Evolutionary conservation across 768 basidiomycete species (phyloP).

Genomic region (Rhodocollybia butyracea): DNA sequence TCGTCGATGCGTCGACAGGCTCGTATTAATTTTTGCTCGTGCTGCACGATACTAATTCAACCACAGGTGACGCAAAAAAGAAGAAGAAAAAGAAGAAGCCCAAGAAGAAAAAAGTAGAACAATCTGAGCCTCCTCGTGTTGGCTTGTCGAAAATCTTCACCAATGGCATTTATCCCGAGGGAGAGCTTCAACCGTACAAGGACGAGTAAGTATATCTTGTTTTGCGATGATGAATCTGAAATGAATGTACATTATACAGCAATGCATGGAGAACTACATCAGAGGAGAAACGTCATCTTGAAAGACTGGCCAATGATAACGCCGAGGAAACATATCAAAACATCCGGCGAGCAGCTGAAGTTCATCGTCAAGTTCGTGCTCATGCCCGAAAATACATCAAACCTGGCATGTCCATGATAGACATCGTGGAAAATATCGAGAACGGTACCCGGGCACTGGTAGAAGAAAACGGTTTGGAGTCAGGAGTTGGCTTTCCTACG

Average conservation of each 20-base stretch:
- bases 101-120: conserved; percentile 78
- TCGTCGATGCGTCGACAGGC: not conserved
- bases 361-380: conserved; percentile 87
- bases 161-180: conserved; percentile 84
- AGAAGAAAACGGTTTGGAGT: conserved; percentile 82
- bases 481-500: conserved; percentile 94
- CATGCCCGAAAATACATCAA: conserved; percentile 80
- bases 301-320: conserved; percentile 74
- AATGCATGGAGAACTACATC: conserved; percentile 87
- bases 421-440: conserved; percentile 93
- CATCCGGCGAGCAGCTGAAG: conserved; percentile 92
- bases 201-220: conserved; percentile 58
- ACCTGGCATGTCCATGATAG: conserved; percentile 92
- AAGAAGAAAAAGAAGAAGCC: conserved; percentile 96
- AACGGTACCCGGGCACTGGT: conserved; percentile 88
- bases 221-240: conserved; percentile 1
- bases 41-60: not conserved
- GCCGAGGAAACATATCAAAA: conserved; percentile 82
- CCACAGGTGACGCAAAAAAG: conserved; percentile 56
- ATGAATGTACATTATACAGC: conserved; percentile 38
- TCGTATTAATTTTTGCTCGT: not conserved
- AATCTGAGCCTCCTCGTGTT: conserved; percentile 90
- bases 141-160: conserved; percentile 88
- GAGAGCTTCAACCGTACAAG: conserved; percentile 88
- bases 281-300: conserved; percentile 85